Percentiles rank a stretch among this genome's conserved stretches.
These are phyloP conservation scores for Psidium friedrichsthalianum DNA, from an alignment of 345 rosid species.

Conservation along the genomic window DNA sequence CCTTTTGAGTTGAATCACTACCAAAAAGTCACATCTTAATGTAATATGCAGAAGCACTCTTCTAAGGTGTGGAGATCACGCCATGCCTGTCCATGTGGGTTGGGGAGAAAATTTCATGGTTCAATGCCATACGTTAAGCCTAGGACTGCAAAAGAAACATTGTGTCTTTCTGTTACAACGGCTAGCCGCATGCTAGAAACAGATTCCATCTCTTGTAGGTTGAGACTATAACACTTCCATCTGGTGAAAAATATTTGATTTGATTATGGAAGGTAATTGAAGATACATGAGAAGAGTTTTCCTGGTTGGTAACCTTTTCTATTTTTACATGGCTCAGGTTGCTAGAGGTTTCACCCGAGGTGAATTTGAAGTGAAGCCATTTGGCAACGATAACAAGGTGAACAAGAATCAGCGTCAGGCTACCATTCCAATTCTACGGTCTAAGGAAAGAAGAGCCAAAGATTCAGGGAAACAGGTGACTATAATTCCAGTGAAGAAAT, in stretches of 20 bases:
- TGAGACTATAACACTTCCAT: neutral
- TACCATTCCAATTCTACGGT: constrained; percentile 48
- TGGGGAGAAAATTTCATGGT: neutral
- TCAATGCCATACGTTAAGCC: neutral
- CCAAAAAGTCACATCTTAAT: neutral
- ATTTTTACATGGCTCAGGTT: constrained; percentile 32
- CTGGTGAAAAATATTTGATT: neutral
- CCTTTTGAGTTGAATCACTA: neutral
- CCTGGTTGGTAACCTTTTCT: neutral
- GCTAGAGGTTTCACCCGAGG: constrained; percentile 81
- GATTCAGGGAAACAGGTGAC: constrained; percentile 61
- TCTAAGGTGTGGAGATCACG: neutral
- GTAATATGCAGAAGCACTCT: neutral
- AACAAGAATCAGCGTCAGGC: constrained; percentile 43
- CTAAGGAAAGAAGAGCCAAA: constrained; percentile 39
- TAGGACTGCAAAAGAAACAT: neutral
- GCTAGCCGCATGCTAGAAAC: neutral
- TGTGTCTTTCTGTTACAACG: neutral
- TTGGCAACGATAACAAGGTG: constrained; percentile 45
- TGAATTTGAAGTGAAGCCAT: constrained; percentile 71
- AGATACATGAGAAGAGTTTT: neutral
- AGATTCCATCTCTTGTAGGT: neutral
- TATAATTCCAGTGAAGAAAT: constrained; percentile 57
- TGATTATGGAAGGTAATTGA: neutral
- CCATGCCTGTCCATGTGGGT: neutral